Evolutionary conservation across 2,329 filamentous ascomycete genomes (phyloP), one percentile per base, ranked within the genome.

Genomic region (Aspergillus eucalypticola): DNA sequence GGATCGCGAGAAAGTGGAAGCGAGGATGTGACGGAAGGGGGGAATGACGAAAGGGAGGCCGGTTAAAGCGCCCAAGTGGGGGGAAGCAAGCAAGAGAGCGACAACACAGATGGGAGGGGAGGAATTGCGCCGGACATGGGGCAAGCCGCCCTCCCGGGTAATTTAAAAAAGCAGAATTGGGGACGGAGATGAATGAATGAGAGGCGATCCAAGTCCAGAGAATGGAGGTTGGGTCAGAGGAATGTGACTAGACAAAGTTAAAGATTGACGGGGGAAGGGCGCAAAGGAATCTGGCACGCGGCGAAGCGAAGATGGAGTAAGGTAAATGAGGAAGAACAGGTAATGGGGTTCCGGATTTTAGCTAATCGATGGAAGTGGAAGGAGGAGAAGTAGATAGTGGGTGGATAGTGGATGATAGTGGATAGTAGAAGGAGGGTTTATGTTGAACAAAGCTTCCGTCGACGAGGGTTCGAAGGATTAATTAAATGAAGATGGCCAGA

Each of bases 81-180:
- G 55, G 53, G 46, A 39, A 56, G 25, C 25, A 51, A 52, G 61
- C 54, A 50, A 46, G 32, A 42, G 51, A 53, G 58, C 54, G 46
- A 50, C 25, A 17, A 50, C 23, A 54, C 19, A 25, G 41, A 52
- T 56, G 50, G 58, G 52, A 65, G 61, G 52, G 58, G 59, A 68
- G 56, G 66, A 54, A 56, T 66, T 65, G 64, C 62, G 67, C 69
- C 68, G 69, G 61, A 70, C 73, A 75, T 75, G 66, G 68, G 67
- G 64, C 65, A 60, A 63, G 56, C 53, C 69, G 63, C 67, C 68
- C 68, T 69, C 62, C 59, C 61, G 65, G 64, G 60, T 56, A 49
- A 32, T 56, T 21, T 51, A 50, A 39, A 39, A 56, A 56, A 23
- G 54, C 42, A 58, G 55, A 54, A 17, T 35, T 35, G 32, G 32